Evolutionary conservation across 2,329 filamentous ascomycete species (phyloP), one percentile per base, ranked within the genome.

Genomic region (Pyrenochaeta sp.): DNA sequence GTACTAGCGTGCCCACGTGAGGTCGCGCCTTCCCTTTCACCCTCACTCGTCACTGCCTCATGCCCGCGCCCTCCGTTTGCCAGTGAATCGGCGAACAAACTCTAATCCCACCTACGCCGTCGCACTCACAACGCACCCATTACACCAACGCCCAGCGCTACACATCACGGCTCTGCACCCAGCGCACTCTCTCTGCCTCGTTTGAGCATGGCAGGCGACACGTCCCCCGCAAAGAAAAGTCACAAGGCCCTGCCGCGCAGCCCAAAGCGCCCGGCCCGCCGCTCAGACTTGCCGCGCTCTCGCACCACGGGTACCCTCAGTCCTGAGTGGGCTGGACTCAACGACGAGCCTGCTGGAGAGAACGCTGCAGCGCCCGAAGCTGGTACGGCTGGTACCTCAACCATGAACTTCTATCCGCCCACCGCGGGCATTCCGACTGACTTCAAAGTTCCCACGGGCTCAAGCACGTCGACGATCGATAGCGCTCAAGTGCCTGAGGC

Each of bases 211-310:
- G 28, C 29, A n/a, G 29, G 11, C 26, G 13, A 17, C 15, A n/a
- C n/a, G n/a, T n/a, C n/a, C n/a, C n/a, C n/a, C n/a, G n/a, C n/a
- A n/a, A n/a, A n/a, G n/a, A n/a, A n/a, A n/a, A n/a, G n/a, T n/a
- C n/a, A n/a, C n/a, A n/a, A n/a, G n/a, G n/a, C n/a, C n/a, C n/a
- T n/a, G n/a, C n/a, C n/a, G n/a, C n/a, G n/a, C n/a, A n/a, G n/a
- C n/a, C n/a, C n/a, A n/a, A n/a, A n/a, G n/a, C 58, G 58, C 21
- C 41, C 58, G 24, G 23, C 39, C 5, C 63, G 60, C 27, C 48
- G 53, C 22, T 47, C 55, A 18, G 36, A 40, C 9, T 35, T 51
- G 3, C 44, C 51, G 20, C 55, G 55, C 14, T 55, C 55, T 8
- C 49, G 29, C 22, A 60, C 56, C 11, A 44, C 45, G 29, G 48